These are phyloP conservation scores for Echeveria elegans DNA, from an alignment of 164 flowering plant species.

Conservation along the genomic window DNA sequence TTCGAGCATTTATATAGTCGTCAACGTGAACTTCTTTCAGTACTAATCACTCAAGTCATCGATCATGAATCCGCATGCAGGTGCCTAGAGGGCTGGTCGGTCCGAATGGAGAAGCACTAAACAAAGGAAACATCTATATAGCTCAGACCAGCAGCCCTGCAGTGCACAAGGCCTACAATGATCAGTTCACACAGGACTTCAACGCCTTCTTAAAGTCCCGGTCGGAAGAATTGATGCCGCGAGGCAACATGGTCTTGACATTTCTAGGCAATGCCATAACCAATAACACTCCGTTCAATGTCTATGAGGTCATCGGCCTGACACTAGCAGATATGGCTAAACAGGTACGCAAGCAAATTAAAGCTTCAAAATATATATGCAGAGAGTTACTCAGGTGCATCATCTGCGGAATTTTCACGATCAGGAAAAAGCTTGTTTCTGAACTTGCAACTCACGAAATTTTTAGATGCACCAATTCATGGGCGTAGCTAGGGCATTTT, in stretches of 20 bases:
- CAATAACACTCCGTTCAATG: conserved; percentile 9
- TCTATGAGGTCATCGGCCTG: conserved; percentile 13
- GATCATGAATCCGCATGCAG: not conserved
- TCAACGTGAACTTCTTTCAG: not conserved
- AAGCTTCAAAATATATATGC: too few relatives aligned
- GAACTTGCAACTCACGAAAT: too few relatives aligned
- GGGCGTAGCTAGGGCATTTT: too few relatives aligned
- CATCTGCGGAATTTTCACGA: too few relatives aligned
- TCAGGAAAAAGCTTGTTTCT: too few relatives aligned
- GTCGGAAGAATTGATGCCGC: conserved; percentile 10
- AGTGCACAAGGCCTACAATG: conserved; percentile 7
- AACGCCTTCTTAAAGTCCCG: conserved; percentile 14
- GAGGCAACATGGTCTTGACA: conserved; percentile 20
- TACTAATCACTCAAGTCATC: too few relatives aligned
- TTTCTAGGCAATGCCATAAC: conserved; percentile 7
- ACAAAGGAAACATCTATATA: conserved; percentile 15
- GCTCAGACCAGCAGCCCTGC: conserved; percentile 9
- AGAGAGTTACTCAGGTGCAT: too few relatives aligned
- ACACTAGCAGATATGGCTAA: conserved; percentile 12
- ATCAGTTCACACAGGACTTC: conserved; percentile 17
- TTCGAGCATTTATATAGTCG: too few relatives aligned
- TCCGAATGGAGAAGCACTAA: not conserved
- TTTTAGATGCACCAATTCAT: too few relatives aligned
- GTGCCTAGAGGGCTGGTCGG: conserved; percentile 8
- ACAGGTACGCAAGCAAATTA: conserved; percentile 1